Base-by-base conservation (phyloP, 1,284 basidiomycete species). In the Cystobasidium pallidum region DNA sequence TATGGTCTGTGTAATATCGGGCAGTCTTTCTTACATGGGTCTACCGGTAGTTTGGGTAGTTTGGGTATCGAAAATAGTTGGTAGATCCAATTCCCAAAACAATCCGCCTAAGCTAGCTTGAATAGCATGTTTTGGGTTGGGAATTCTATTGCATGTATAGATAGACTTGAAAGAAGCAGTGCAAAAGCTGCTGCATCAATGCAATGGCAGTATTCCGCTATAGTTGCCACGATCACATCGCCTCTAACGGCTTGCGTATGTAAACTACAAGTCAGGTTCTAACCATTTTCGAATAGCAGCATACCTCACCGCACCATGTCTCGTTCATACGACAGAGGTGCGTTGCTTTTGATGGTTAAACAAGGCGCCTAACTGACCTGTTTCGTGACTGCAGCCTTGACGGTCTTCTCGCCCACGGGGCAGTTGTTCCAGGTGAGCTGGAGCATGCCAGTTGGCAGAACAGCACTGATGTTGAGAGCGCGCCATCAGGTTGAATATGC, bases 321-420 rank as follows among this genome's bases (percentile, higher is more conserved):
- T 32, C 51, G 75, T 47, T 75, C 75, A 19, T 76, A 76, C 73
- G 75, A 92, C 57, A 70, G 75, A 75, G 75, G 75, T 75, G 34
- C 47, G 57, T 24, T 57, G 21, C 47, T 34, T 70, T 52, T 26
- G 41, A 6, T 30, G 39, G 10, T 26, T 13, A 15, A 19, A 19
- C n/a, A 21, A 43, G n/a, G n/a, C 47, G 55, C 41, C 15, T 17
- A 15, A 32, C 28, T 34, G 43, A 54, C 30, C 24, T 28, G 0
- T 36, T 13, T 67, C 17, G 34, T 19, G 6, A 26, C 61, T 19
- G 21, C 66, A 80, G 92, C 92, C 55, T 88, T 94, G 75, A 94
- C 92, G 74, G 92, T 93, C 80, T 94, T 94, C 85, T 94, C 92
- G 24, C 93, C 92, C 72, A 93, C 95, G 84, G 93, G 93, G 8